Percentiles rank a stretch among this genome's conserved stretches.
Conservation (phyloP, 495 filamentous ascomycete species). For the Penicillium longicatenatum region DNA sequence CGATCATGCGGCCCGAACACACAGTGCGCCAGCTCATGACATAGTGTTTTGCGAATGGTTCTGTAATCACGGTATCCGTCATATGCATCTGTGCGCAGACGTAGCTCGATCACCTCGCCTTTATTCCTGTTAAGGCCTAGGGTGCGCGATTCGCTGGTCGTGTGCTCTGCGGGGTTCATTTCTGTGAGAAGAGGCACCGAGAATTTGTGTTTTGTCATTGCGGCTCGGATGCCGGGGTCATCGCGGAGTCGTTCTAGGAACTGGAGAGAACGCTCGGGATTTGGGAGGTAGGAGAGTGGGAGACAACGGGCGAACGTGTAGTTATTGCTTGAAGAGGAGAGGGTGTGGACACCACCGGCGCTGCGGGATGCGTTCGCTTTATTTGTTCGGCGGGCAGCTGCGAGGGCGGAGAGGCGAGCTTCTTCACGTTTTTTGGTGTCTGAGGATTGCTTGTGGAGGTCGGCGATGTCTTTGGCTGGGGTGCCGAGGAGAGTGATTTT, state of each 20-base stretch:
- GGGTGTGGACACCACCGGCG: conserved; percentile 48
- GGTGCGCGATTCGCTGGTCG: conserved; percentile 75
- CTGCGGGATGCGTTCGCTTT: conserved; percentile 21
- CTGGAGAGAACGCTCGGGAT: conserved; percentile 62
- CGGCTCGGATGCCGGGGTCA: conserved; percentile 81
- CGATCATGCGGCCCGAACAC: conserved; percentile 81
- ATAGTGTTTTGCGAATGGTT: conserved; percentile 86
- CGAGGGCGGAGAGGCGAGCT: conserved; percentile 24
- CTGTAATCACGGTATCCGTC: conserved; percentile 93
- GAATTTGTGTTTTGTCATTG: conserved; percentile 84
- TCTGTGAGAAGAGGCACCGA: conserved; percentile 87
- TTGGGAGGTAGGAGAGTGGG: conserved; percentile 77
- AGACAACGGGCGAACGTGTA: conserved; percentile 84
- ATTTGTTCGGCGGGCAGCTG: conserved; percentile 27
- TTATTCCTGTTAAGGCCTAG: conserved; percentile 85
- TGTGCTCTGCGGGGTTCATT: conserved; percentile 88
- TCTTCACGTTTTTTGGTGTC: conserved; percentile 42
- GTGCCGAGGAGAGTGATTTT: conserved; percentile 49
- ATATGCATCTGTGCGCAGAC: conserved; percentile 87
- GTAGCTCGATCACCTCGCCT: conserved; percentile 89
- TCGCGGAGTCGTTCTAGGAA: conserved; percentile 77
- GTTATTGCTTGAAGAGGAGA: conserved; percentile 46
- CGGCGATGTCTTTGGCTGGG: conserved; percentile 35
- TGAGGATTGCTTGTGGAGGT: conserved; percentile 41
- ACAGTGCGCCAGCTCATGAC: conserved; percentile 94